phyloP scores from a whole-genome alignment of 768 basidiomycete species.

The Tylopilus cervinicoccineus region DNA sequence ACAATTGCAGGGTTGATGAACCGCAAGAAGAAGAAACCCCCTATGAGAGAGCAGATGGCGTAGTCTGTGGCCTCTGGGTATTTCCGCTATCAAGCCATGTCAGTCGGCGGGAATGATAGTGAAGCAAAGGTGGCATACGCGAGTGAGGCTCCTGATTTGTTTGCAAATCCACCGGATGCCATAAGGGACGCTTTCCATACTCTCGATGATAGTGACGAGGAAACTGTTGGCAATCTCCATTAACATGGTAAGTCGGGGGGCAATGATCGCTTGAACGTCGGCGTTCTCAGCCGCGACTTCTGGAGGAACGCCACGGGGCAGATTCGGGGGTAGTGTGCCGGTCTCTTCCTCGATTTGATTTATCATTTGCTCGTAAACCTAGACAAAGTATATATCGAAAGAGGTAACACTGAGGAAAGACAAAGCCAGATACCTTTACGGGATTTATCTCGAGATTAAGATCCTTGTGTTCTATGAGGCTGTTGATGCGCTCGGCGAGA shows the following conservation, averaged over 20 bases:
- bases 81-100: conserved; percentile 64
- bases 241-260: conserved; percentile 94
- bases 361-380: conserved; percentile 99
- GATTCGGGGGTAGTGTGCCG: conserved; percentile 82
- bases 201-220: conserved; percentile 95
- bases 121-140: conserved; percentile 48
- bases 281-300: conserved; percentile 92
- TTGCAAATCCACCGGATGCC: conserved; percentile 99
- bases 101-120: conserved; percentile 2
- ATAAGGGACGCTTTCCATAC: conserved; percentile 97
- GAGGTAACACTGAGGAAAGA: neutral
- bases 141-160: conserved; percentile 93
- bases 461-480: conserved; percentile 98
- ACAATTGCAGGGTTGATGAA: conserved; percentile 99
- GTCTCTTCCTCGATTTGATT: conserved; percentile 98
- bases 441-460: conserved; percentile 99
- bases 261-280: conserved; percentile 98
- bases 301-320: conserved; percentile 90
- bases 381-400: conserved; percentile 1
- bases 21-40: conserved; percentile 99
- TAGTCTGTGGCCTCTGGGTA: conserved; percentile 99
- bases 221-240: conserved; percentile 99
- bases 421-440: conserved; percentile 63
- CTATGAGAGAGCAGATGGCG: conserved; percentile 96
- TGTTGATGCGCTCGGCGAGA: conserved; percentile 96